Conservation (phyloP, 768 basidiomycete genomes). For the Chiua virens region DNA sequence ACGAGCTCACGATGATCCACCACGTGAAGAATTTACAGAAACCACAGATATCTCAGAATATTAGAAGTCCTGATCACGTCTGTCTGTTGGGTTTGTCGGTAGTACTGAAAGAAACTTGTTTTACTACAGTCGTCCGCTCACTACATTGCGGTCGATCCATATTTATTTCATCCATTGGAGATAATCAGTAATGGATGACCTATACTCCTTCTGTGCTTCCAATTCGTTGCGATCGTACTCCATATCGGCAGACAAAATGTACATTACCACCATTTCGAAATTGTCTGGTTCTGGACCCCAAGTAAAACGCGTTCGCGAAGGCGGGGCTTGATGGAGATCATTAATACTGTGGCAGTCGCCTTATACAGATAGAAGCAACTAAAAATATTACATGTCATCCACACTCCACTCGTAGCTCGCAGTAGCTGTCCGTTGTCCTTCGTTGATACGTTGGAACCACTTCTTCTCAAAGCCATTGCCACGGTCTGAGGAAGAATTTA, state of each 20-base stretch:
- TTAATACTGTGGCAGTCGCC: neutral
- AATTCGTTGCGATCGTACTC: neutral
- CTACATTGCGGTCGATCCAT: constrained; percentile 12
- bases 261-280: neutral
- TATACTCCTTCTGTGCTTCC: constrained; percentile 2
- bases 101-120: constrained; percentile 10
- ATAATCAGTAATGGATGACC: constrained; percentile 4
- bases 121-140: constrained; percentile 14
- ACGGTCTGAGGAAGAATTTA: constrained; percentile 54
- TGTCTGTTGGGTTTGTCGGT: constrained; percentile 5
- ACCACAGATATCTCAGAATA: constrained; percentile 32
- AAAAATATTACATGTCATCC: constrained; percentile 78
- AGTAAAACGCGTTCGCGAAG: neutral
- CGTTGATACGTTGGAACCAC: constrained; percentile 80
- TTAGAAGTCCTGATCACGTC: constrained; percentile 15
- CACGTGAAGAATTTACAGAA: constrained; percentile 24
- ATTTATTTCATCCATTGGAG: constrained; percentile 21
- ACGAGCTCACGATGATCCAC: constrained; percentile 16
- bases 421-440: constrained; percentile 61
- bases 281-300: neutral
- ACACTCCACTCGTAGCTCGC: constrained; percentile 87
- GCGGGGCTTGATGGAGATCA: neutral
- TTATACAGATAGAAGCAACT: neutral
- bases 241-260: neutral
- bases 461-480: constrained; percentile 95